Evolutionary conservation across 305 asterid genomes (phyloP).

Genomic region (Fraxinus velutina): DNA sequence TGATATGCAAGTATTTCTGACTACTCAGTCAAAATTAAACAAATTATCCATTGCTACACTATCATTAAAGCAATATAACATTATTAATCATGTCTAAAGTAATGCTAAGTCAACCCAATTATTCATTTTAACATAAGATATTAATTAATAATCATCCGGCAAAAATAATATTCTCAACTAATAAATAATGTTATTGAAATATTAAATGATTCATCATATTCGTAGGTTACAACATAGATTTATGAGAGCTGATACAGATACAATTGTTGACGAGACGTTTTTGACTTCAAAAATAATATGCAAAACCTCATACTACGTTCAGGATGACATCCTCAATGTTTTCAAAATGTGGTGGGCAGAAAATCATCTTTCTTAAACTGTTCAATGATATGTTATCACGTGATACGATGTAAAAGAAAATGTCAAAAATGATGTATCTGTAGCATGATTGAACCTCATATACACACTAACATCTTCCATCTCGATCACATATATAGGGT

Average conservation of each 20-base stretch:
- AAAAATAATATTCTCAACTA: not conserved
- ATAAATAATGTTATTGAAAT: constrained; percentile 4
- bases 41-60: not conserved
- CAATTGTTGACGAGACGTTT: not conserved
- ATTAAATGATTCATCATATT: constrained; percentile 15
- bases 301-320: not conserved
- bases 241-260: not conserved
- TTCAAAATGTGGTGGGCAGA: not conserved
- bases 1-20: constrained; percentile 24
- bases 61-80: not conserved
- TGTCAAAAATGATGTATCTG: no score
- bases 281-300: not conserved
- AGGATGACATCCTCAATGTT: not conserved
- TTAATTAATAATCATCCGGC: constrained; percentile 17
- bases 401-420: not conserved
- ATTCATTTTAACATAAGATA: constrained; percentile 12
- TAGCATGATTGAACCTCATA: not conserved
- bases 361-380: not conserved
- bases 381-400: not conserved
- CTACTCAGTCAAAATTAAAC: not conserved
- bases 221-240: not conserved
- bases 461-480: not conserved
- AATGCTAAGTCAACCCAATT: constrained; percentile 33
- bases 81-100: constrained; percentile 5
- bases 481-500: not conserved